Base-by-base conservation (phyloP, 352 stramenopile species). In the Phytophthora ohioensis region DNA sequence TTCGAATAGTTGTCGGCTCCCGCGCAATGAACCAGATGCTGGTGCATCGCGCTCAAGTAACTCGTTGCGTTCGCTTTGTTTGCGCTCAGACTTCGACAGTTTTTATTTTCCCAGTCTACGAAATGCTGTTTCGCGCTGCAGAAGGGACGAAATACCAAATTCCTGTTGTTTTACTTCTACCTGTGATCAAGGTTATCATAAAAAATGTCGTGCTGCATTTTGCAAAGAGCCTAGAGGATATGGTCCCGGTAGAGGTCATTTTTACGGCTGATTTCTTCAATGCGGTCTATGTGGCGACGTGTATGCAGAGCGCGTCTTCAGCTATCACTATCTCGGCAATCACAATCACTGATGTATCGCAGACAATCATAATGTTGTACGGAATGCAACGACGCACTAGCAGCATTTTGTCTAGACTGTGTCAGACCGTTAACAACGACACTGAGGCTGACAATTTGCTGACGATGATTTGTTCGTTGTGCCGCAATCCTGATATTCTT, bases 201-300 rank as follows among this genome's bases (percentile, higher is more conserved):
- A 74, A 74, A 17, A 73, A 76, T 27, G 35, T 70, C 1, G 51
- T 79, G 11, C 10, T 67, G 2, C 47, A 54, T 4, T 69, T 36
- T 8, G 54, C 54, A 9, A 59, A 59, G 3, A 56, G 45, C 9
- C 9, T 79, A 15, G 67, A 76, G 12, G 71, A 79, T 52, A 64
- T 70, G 41, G 49, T 76, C 3, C 67, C 67, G 0, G 52, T 61
- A 1, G 61, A 62, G 10, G 67, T 69, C 10, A 76, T 79, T 54
- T 76, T 79, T 30, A 70, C 67, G 2, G 62, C 58, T 8, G 62
- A 73, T 38, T 73, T 72, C 45, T 79, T 76, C 57, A 76, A 79
- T 52, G 57, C 71, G 0, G 31, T 76, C 5, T 76, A 73, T 34
- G 21, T 79, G 32, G 67, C 67, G 0, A 69, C 51, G 1, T 73